Evolutionary conservation across 2,329 filamentous ascomycete species (phyloP).

Genomic region (Mariannaea sp.): DNA sequence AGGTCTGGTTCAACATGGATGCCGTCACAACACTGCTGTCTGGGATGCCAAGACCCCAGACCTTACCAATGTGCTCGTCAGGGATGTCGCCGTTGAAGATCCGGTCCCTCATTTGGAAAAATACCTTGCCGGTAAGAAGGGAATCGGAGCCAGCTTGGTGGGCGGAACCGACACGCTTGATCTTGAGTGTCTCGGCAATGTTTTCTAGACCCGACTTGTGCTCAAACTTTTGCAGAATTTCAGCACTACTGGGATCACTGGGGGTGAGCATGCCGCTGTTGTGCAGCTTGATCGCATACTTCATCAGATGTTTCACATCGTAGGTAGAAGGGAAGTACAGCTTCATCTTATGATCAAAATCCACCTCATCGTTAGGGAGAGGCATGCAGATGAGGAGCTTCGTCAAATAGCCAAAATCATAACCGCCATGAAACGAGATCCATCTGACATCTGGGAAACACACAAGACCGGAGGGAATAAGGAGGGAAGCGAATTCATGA

Average conservation of each 20-base stretch:
- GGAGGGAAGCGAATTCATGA: constrained; percentile 81
- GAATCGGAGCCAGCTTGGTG: constrained; percentile 96
- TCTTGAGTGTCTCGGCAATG: constrained; percentile 89
- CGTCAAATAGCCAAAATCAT: constrained; percentile 96
- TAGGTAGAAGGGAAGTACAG: constrained; percentile 93
- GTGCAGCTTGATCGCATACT: constrained; percentile 76
- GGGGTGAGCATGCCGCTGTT: constrained; percentile 66
- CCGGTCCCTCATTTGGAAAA: constrained; percentile 88
- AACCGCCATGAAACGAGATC: constrained; percentile 97
- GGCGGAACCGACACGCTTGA: constrained; percentile 83
- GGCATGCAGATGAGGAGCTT: constrained; percentile 86
- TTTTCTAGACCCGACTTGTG: constrained; percentile 92
- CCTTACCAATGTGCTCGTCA: constrained; percentile 83
- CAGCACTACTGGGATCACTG: constrained; percentile 66
- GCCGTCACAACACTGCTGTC: constrained; percentile 55
- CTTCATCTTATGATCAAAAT: constrained; percentile 87
- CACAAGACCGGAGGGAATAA: constrained; percentile 91
- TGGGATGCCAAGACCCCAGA: constrained; percentile 87
- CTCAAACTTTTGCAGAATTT: constrained; percentile 83
- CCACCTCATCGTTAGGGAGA: constrained; percentile 84
- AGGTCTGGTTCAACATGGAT: constrained; percentile 41
- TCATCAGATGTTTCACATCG: constrained; percentile 97
- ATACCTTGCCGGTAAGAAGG: constrained; percentile 89
- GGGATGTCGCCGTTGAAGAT: constrained; percentile 85
- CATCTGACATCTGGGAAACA: constrained; percentile 88